These are phyloP conservation scores for Lanmaoa rubissima DNA, from an alignment of 768 basidiomycete genomes.

Conservation along the genomic window DNA sequence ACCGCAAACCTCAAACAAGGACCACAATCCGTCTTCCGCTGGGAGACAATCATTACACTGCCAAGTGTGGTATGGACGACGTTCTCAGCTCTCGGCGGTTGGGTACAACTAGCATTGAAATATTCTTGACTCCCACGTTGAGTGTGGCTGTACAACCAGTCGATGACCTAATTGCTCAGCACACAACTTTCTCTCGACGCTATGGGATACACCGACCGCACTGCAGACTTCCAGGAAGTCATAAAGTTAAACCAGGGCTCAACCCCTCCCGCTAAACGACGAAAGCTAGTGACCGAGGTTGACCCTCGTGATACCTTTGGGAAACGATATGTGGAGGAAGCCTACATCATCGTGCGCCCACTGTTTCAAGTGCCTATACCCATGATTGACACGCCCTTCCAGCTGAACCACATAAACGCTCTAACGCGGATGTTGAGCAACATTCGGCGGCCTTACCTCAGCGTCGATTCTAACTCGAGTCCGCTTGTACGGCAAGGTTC, in stretches of 20 bases:
- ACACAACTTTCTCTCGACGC: not conserved
- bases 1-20: slow-evolving; percentile 76
- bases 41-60: slow-evolving; percentile 19
- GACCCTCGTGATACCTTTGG: slow-evolving; percentile 45
- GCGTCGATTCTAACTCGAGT: slow-evolving; percentile 59
- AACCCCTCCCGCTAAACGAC: slow-evolving; percentile 48
- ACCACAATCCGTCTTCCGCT: slow-evolving; percentile 40
- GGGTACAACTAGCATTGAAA: not conserved
- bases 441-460: slow-evolving; percentile 86
- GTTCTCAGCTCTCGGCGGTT: slow-evolving; percentile 26
- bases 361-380: not conserved
- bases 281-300: slow-evolving; percentile 40
- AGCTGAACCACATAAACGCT: slow-evolving; percentile 75
- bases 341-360: slow-evolving; percentile 60
- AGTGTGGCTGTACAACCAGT: slow-evolving; percentile 2
- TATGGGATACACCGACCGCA: slow-evolving; percentile 63
- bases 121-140: not conserved
- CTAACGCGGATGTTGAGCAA: slow-evolving; percentile 68
- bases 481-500: slow-evolving; percentile 49
- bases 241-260: slow-evolving; percentile 46
- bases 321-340: slow-evolving; percentile 73
- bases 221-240: slow-evolving; percentile 56
- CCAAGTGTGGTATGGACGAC: slow-evolving; percentile 16
- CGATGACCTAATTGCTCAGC: slow-evolving; percentile 1
- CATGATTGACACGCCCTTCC: not conserved